Conservation (phyloP, 306 rosid genomes). For the Dalbergia oliveri region DNA sequence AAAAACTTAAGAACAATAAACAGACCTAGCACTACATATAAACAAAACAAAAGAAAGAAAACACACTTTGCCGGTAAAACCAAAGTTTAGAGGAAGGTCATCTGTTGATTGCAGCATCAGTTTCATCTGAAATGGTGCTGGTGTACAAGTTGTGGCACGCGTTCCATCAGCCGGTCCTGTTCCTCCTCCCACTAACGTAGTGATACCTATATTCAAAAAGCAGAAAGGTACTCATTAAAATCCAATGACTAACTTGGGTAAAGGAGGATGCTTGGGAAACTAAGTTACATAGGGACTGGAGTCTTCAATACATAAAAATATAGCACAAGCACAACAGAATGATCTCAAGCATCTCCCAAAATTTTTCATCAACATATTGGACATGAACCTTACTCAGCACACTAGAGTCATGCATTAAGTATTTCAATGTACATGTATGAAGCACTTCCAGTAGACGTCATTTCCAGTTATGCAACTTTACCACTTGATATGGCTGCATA, state of each 20-base stretch:
- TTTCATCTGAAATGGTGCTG: slow-evolving; percentile 80
- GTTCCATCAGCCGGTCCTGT: slow-evolving; percentile 96
- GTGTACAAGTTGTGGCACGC: slow-evolving; percentile 95
- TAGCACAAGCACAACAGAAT: slow-evolving; percentile 29
- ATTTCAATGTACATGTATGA: slow-evolving; percentile 19
- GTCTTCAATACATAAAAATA: slow-evolving; percentile 12
- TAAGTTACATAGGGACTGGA: background rate
- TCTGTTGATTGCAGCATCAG: slow-evolving; percentile 94
- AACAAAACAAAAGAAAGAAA: slow-evolving; percentile 18
- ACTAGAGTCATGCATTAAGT: slow-evolving; percentile 28
- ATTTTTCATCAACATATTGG: background rate
- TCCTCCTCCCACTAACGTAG: slow-evolving; percentile 96
- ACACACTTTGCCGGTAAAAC: slow-evolving; percentile 90
- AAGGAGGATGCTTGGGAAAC: slow-evolving; percentile 15
- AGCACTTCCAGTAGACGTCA: slow-evolving; percentile 36
- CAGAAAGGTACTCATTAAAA: slow-evolving; percentile 36
- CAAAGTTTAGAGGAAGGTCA: slow-evolving; percentile 85
- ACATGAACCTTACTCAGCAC: background rate
- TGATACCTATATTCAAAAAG: slow-evolving; percentile 71
- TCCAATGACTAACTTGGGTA: background rate
- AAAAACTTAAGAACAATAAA: background rate
- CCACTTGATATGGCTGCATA: slow-evolving; percentile 89
- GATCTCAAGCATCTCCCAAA: slow-evolving; percentile 26
- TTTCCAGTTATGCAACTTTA: slow-evolving; percentile 49
- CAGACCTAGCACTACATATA: slow-evolving; percentile 23